A percentile compares a stretch with the other conserved stretches of the same genome.
phyloP scores from a whole-genome alignment of 1,139 yeast genomes.

The Trichomonascaceae sp. region DNA sequence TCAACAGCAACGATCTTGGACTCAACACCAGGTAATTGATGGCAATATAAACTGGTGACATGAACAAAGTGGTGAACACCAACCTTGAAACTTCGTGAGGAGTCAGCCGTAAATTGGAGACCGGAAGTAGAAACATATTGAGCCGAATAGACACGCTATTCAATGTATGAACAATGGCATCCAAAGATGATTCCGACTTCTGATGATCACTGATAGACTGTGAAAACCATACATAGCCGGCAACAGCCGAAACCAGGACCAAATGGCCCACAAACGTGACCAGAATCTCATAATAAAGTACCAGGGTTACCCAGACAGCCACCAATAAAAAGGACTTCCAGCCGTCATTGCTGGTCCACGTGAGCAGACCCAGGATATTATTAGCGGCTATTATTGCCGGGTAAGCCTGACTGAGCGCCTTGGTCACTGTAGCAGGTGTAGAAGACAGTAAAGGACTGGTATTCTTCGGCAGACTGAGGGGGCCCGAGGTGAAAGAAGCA shows the following conservation, averaged over 20 bases:
- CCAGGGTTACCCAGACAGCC: slow-evolving; percentile 49
- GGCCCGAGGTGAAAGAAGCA: slow-evolving; percentile 32
- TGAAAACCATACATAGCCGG: slow-evolving; percentile 52
- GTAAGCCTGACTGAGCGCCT: slow-evolving; percentile 72
- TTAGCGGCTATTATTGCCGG: slow-evolving; percentile 75
- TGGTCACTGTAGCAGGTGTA: slow-evolving; percentile 88
- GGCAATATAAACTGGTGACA: slow-evolving; percentile 77
- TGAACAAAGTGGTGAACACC: slow-evolving; percentile 72
- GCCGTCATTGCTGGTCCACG: slow-evolving; percentile 88
- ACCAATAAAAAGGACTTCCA: slow-evolving; percentile 69
- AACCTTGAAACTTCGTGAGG: slow-evolving; percentile 75
- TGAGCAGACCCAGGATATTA: slow-evolving; percentile 60
- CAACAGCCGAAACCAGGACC: slow-evolving; percentile 58
- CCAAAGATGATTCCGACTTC: slow-evolving; percentile 69
- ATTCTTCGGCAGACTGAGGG: slow-evolving; percentile 30
- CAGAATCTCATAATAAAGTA: slow-evolving; percentile 66
- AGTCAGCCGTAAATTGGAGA: slow-evolving; percentile 62
- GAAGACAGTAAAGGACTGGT: slow-evolving; percentile 36
- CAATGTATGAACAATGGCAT: slow-evolving; percentile 78
- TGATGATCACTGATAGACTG: slow-evolving; percentile 42
- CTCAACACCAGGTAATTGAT: slow-evolving; percentile 59
- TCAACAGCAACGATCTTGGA: slow-evolving; percentile 62
- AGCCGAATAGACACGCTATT: slow-evolving; percentile 70
- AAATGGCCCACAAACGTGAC: slow-evolving; percentile 78
- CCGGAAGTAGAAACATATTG: slow-evolving; percentile 70